Evolutionary conservation across 2,329 filamentous ascomycete genomes (phyloP), one percentile per base, ranked within the genome.

Genomic region (Aspergillus sp.): DNA sequence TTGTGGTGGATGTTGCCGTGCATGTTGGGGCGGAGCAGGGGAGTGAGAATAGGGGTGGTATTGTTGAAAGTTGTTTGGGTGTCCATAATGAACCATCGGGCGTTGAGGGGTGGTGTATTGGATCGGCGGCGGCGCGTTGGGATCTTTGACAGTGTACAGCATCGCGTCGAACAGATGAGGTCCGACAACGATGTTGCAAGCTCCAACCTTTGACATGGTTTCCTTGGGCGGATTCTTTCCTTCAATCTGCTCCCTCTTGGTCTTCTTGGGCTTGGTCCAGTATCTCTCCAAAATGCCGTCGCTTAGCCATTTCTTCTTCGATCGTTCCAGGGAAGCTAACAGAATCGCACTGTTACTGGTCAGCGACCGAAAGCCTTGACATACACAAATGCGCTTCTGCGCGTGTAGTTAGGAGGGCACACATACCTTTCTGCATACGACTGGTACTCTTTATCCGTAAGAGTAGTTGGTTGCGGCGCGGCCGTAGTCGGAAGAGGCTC

Each of bases 141-240:
- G 76, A 54, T 83, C 82, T 64, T 83, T 83, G 51, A 85, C 83
- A 13, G 81, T 80, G 68, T 83, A 86, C 23, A 86, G 75, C 65
- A 82, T 80, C 17, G 83, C 83, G 62, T 86, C 84, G 64, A 88
- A 86, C 7, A 84, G 82, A 72, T 88, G 85, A 53, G 86, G 86
- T 62, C 88, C 86, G 52, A 88, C 82, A 36, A 84, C 82, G 54
- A 89, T 79, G 58, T 83, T 82, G 66, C 84, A 86, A 60, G 81
- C 78, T 50, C 86, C 86, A 36, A 86, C 74, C 67, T 81, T 82
- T 8, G 78, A 72, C 79, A 85, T 84, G 5, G 81, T 80, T 39
- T 85, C 76, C 70, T 82, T 76, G 65, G 83, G 72, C 1, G 80
- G 81, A 50, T 83, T 82, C 58, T 78, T 75, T 21, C 75, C 72